phyloP scores from a whole-genome alignment of 2,329 filamentous ascomycete species.

The Aureobasidium sp. region DNA sequence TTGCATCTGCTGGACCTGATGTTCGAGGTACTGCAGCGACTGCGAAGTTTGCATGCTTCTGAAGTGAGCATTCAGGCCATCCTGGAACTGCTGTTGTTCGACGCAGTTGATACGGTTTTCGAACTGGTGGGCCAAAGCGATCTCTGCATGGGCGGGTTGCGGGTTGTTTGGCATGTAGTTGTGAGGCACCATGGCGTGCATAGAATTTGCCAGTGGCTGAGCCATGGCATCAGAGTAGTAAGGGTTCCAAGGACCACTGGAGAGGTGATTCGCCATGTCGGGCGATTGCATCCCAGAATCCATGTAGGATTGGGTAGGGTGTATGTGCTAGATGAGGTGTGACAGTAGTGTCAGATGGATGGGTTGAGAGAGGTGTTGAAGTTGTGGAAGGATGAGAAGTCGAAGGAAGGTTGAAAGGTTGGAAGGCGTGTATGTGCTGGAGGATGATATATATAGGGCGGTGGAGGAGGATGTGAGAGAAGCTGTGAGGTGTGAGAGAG shows the following conservation, averaged over 20 bases:
- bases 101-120: background rate
- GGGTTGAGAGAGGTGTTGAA: background rate
- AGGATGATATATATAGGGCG: background rate
- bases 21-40: background rate
- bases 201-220: background rate
- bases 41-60: background rate
- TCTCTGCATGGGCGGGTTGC: background rate
- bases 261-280: background rate
- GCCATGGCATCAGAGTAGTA: background rate
- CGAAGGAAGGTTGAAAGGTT: too few relatives aligned
- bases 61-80: background rate
- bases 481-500: background rate
- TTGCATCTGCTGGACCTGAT: background rate
- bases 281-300: background rate
- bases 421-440: background rate
- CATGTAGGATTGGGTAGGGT: background rate
- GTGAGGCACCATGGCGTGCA: background rate
- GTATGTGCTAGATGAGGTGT: background rate
- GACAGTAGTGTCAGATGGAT: background rate
- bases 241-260: background rate
- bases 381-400: background rate
- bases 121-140: background rate
- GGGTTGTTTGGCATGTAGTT: background rate
- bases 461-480: background rate
- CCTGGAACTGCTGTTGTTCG: background rate